Evolutionary conservation across 371 early-diverging fungal species (phyloP).

Genomic region (Nematocida minor): DNA sequence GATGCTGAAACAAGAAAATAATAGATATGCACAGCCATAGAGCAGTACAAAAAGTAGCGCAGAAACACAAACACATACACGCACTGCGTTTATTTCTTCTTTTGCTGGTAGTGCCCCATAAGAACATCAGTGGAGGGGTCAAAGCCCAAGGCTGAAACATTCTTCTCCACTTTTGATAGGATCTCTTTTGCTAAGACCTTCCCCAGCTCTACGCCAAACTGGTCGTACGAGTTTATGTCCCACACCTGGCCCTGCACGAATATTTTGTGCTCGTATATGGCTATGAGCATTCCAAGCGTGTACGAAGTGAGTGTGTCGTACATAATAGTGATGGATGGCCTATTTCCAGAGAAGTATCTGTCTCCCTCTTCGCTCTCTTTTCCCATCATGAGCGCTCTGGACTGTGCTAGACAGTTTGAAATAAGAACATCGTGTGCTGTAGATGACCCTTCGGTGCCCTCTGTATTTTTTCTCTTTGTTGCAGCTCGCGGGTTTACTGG

Average conservation of each 20-base stretch:
- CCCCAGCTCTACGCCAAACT: slow-evolving; percentile 98
- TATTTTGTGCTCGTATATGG: slow-evolving; percentile 98
- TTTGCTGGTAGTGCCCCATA: slow-evolving; percentile 29
- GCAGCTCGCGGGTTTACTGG: slow-evolving; percentile 70
- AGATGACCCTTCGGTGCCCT: slow-evolving; percentile 51
- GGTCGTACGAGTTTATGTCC: slow-evolving; percentile 87
- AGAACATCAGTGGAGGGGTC: slow-evolving; percentile 53
- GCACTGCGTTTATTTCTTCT: not conserved
- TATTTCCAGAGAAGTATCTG: slow-evolving; percentile 80
- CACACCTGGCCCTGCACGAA: slow-evolving; percentile 92
- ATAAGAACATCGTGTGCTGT: slow-evolving; percentile 84
- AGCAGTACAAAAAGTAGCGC: not conserved
- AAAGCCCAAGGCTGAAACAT: not conserved
- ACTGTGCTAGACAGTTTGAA: slow-evolving; percentile 95
- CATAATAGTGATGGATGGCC: slow-evolving; percentile 86
- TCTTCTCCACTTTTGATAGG: slow-evolving; percentile 71
- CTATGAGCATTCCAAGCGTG: slow-evolving; percentile 82
- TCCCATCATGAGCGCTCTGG: slow-evolving; percentile 89
- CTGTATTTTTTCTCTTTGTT: slow-evolving; percentile 21
- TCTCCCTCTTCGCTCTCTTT: slow-evolving; percentile 71
- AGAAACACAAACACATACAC: not conserved
- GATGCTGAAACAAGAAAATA: not conserved
- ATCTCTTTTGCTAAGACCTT: slow-evolving; percentile 93
- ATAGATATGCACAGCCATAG: not conserved
- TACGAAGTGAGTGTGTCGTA: slow-evolving; percentile 83